Evolutionary conservation across 177 flowering plant genomes (phyloP).

Genomic region (Tripterygium wilfordii): DNA sequence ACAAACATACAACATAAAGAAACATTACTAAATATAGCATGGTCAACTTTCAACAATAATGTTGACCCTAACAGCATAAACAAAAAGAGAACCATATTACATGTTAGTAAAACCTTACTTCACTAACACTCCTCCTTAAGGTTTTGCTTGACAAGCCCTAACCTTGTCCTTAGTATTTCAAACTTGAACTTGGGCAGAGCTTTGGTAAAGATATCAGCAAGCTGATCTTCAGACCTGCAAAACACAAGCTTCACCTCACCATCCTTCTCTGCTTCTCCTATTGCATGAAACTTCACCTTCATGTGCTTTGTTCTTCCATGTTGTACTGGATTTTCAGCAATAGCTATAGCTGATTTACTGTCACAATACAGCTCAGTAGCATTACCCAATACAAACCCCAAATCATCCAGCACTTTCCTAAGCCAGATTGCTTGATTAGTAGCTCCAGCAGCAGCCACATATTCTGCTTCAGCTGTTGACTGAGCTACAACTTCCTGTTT

Average conservation of each 20-base stretch:
- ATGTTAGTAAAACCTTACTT: no score
- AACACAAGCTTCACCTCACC: background rate
- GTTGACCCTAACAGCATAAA: no score
- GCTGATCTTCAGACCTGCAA: background rate
- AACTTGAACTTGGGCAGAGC: background rate
- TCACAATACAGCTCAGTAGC: background rate
- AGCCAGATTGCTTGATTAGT: background rate
- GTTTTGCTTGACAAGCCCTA: no score
- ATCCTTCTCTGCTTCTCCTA: background rate
- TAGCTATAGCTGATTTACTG: background rate
- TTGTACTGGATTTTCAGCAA: background rate
- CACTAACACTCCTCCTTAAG: no score
- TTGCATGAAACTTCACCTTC: background rate
- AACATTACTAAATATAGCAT: no score
- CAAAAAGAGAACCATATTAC: no score
- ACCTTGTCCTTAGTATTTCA: background rate
- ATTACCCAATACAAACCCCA: background rate
- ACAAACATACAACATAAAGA: no score
- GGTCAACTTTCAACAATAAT: no score
- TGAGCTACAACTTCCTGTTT: background rate
- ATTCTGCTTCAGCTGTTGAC: background rate
- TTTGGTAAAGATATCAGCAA: background rate
- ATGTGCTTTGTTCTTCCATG: background rate
- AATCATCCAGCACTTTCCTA: background rate
- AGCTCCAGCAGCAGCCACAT: background rate